Conservation (phyloP, 768 basidiomycete species). For the Tylopilus felleus region DNA sequence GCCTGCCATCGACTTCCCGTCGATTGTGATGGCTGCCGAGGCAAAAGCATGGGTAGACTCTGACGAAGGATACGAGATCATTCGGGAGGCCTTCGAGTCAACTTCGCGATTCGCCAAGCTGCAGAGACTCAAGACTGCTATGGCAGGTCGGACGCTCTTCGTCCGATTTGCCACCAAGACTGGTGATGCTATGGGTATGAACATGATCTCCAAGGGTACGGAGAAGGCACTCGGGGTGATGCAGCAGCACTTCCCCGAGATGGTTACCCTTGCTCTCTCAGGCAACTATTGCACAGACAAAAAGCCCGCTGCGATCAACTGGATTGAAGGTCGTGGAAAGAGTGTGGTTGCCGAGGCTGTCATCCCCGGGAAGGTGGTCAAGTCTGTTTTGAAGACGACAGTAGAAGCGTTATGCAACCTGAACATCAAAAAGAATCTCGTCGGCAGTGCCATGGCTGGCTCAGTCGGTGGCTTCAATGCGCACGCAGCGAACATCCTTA, state of each 20-base stretch:
- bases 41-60: constrained; percentile 88
- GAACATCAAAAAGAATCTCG: constrained; percentile 95
- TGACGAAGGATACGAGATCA: constrained; percentile 67
- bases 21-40: constrained; percentile 70
- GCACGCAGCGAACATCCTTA: constrained; percentile 95
- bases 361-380: constrained; percentile 84
- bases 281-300: constrained; percentile 99
- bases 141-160: constrained; percentile 92
- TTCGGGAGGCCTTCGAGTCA: constrained; percentile 88
- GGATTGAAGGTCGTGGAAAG: constrained; percentile 99
- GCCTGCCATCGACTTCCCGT: constrained; percentile 96
- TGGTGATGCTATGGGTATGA: constrained; percentile 99
- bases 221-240: constrained; percentile 88
- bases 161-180: constrained; percentile 93
- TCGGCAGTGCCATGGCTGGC: constrained; percentile 98
- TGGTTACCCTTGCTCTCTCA: constrained; percentile 85
- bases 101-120: constrained; percentile 92
- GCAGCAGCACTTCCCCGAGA: constrained; percentile 79
- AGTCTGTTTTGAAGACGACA: constrained; percentile 91
- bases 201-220: constrained; percentile 99
- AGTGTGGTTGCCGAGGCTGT: constrained; percentile 95
- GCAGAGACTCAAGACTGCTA: constrained; percentile 77
- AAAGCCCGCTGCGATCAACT: constrained; percentile 99
- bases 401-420: constrained; percentile 85
- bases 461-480: constrained; percentile 98